A percentile compares a stretch with the other conserved stretches of the same genome.
Evolutionary conservation across 192 early-diverging fungal species (phyloP).

Genomic region (Umbelopsis ramanniana): DNA sequence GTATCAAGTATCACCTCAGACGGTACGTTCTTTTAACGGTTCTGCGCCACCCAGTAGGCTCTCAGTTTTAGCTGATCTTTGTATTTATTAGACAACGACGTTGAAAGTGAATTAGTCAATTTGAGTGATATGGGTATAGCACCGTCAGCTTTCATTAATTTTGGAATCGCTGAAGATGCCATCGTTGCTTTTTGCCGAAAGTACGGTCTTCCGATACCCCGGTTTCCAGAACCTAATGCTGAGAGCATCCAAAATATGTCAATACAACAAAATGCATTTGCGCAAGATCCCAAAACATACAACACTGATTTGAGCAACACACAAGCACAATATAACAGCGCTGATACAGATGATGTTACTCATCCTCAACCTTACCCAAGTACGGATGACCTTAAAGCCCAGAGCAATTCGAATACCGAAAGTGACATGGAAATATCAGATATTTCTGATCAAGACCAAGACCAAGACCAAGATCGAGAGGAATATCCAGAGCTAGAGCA

Average conservation of each 20-base stretch:
- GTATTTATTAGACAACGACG: not conserved
- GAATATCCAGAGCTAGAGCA: not conserved
- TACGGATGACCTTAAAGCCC: too few species aligned
- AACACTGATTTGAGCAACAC: not conserved
- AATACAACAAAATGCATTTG: not conserved
- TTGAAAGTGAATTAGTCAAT: not conserved
- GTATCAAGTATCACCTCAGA: too few species aligned
- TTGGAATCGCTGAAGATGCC: not conserved
- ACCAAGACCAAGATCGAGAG: too few species aligned
- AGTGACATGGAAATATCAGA: slow-evolving; percentile 19
- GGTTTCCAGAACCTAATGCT: not conserved
- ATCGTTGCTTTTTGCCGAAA: not conserved
- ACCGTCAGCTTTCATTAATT: not conserved
- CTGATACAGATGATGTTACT: too few species aligned
- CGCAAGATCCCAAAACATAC: not conserved
- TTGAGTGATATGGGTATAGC: not conserved
- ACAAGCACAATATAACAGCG: too few species aligned
- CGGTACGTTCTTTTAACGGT: too few species aligned
- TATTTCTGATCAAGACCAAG: not conserved
- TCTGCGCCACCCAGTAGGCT: not conserved
- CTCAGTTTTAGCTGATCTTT: not conserved
- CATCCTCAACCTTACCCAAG: too few species aligned
- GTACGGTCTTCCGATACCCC: not conserved
- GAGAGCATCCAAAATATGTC: not conserved
- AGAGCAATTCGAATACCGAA: not conserved